Base-by-base conservation (phyloP, 1,284 basidiomycete species). In the Leucoagaricus sp. region DNA sequence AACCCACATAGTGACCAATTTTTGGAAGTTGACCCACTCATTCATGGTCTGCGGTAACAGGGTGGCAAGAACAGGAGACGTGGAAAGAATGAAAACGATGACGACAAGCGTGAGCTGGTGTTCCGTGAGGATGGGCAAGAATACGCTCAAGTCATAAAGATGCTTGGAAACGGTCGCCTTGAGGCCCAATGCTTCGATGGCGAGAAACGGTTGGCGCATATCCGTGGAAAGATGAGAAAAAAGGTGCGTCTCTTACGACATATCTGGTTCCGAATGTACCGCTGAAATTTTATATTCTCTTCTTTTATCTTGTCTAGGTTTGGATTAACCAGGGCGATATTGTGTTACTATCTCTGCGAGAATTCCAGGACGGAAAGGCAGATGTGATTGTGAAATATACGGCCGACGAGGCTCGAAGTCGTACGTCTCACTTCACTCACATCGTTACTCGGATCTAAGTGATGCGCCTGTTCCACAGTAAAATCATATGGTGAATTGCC, bases 281-380 rank as follows among this genome's bases (percentile, higher is more conserved):
- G 13, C 21, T 52, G 49, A 23, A 31, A 15, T 17, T 31, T 36
- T 55, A 29, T 17, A 28, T 57, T 41, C 13, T 47, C 26, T 34
- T 34, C 46, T 47, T 38, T 15, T 36, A 10, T 19, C 33, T 34
- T 25, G 28, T 31, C 23, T 33, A 97, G 95, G 96, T 99, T 67
- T 99, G 97, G 97, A 99, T 99, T 75, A 97, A 97, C 72, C 93
- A 96, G 67, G 97, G 97, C 65, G 97, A 99, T 70, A 98, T 99
- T 71, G 89, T 99, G 61, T 82, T 99, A 44, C 81, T 99, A 38
- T 99, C 96, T 28, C 83, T 99, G 53, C 93, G 97, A 65, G 97
- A 99, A 57, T 99, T 99, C 85, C 96, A 99, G 74, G 97, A 99
- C 68, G 95, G 94, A 75, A 98, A 98, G 75, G 97, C 96, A 29